Base-by-base conservation (phyloP, 345 rosid species). In the Trapa incisa region DNA sequence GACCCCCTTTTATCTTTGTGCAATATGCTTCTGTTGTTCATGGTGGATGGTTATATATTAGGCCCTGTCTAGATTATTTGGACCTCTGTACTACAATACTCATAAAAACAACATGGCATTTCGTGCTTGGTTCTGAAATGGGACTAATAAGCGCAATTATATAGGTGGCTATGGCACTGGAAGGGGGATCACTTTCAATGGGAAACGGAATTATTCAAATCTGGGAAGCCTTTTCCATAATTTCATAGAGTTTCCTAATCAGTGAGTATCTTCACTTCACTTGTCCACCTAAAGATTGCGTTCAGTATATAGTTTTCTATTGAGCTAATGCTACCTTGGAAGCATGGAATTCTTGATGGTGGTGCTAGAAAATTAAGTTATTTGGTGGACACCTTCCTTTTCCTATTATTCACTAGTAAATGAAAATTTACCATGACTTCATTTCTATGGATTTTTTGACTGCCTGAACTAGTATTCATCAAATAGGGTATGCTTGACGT, bases 111-210 rank as follows among this genome's bases (percentile, higher is more conserved):
- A 57, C 56, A 37, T 52, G 57, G 48, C 48, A 1, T 7, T 45
- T 45, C 32, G 70, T 41, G 43, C 71, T 90, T 32, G 97, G 97
- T n/a, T 67, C 84, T 15, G 94, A 94, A 35, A 66, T 87, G 37
- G 97, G 96, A 61, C 88, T 83, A 37, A 96, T 96, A 57, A 96
- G 97, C 7, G 43, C 6, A 29, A 58, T 89, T 66, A 96, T 54
- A 68, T 85, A 29, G 98, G 98, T 79, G 96, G 93, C 2, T 93
- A 88, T 83, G 94, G 96, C 4, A 70, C 77, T 76, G 43, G 43
- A 41, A 41, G 43, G 43, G 43, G 43, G 6, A 41, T 41, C 7
- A 8, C 43, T 41, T 76, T 81, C 56, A 96, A 86, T 66, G 80
- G 75, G 52, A 56, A 68, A 0, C 62, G 61, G 12, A 75, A 69